A percentile compares a stretch with the other conserved stretches of the same genome.
These are phyloP conservation scores for Microstegium vimineum DNA, from an alignment of 176 grass and related monocot species.

Conservation along the genomic window DNA sequence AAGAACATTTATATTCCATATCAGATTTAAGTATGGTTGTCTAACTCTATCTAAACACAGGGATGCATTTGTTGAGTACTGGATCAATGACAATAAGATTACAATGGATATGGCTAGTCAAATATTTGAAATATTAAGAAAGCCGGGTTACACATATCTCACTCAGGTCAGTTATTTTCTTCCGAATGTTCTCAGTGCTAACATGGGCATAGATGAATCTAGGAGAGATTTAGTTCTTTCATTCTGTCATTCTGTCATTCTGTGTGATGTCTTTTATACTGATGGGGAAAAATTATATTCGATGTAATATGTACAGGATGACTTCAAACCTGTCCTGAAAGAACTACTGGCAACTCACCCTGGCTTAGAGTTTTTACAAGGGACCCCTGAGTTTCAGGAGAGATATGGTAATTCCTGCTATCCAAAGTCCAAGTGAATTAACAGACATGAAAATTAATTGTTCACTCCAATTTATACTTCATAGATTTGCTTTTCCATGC, in stretches of 20 bases:
- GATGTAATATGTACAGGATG: constrained; percentile 61
- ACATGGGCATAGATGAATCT: background rate
- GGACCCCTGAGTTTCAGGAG: constrained; percentile 99
- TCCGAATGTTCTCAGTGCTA: constrained; percentile 13
- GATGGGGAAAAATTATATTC: background rate
- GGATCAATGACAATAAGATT: constrained; percentile 93
- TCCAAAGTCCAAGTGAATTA: background rate
- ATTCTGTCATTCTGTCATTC: too few relatives aligned
- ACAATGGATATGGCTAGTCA: constrained; percentile 81
- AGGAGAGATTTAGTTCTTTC: constrained; percentile 4
- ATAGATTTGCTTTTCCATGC: background rate
- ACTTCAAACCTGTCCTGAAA: constrained; percentile 88
- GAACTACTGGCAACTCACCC: constrained; percentile 94
- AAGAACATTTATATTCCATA: background rate
- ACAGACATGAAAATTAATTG: background rate
- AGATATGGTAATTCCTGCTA: constrained; percentile 75
- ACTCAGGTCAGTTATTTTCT: constrained; percentile 60
- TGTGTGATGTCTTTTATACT: background rate
- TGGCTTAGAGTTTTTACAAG: constrained; percentile 98
- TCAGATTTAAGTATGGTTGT: constrained; percentile 22
- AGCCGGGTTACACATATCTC: constrained; percentile 58
- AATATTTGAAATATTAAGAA: constrained; percentile 90
- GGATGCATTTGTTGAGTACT: constrained; percentile 95
- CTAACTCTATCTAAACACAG: constrained; percentile 38
- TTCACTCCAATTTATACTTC: background rate